Conservation (phyloP, 192 early-diverging fungal species). For the Coemansia furcata region DNA sequence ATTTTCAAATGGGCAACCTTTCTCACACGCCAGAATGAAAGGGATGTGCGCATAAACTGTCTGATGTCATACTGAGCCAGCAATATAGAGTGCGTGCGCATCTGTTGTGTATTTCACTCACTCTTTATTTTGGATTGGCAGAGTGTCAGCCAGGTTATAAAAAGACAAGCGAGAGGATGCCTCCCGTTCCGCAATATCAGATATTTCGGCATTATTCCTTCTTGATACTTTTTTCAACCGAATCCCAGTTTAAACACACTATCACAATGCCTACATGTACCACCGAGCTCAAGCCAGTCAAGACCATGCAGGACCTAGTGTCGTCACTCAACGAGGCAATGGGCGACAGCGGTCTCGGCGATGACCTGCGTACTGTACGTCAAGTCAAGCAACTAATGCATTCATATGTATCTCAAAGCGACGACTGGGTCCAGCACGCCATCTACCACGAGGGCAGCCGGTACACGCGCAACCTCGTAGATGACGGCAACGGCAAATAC, state of each 20-base stretch:
- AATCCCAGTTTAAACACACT: too few relatives aligned
- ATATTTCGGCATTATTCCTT: background rate
- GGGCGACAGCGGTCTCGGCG: constrained; percentile 38
- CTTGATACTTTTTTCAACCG: background rate
- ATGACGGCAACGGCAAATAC: constrained; percentile 89
- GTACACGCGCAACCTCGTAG: constrained; percentile 88
- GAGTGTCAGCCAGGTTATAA: background rate
- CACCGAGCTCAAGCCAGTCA: background rate
- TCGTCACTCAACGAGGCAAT: constrained; percentile 30
- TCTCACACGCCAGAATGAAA: background rate
- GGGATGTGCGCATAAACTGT: background rate
- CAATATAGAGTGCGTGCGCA: constrained; percentile 2
- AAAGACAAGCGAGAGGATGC: background rate
- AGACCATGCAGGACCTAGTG: constrained; percentile 44
- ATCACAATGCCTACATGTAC: background rate
- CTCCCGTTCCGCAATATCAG: background rate
- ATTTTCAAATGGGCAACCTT: background rate
- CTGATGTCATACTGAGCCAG: background rate
- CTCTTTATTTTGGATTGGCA: background rate
- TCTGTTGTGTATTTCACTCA: background rate
- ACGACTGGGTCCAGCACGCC: constrained; percentile 76
- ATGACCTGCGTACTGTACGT: constrained; percentile 24
- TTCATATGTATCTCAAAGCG: constrained; percentile 60
- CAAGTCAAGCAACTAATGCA: constrained; percentile 60
- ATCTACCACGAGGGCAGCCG: constrained; percentile 65